Conservation (phyloP, 768 basidiomycete genomes). For the Mycena galericulata region DNA sequence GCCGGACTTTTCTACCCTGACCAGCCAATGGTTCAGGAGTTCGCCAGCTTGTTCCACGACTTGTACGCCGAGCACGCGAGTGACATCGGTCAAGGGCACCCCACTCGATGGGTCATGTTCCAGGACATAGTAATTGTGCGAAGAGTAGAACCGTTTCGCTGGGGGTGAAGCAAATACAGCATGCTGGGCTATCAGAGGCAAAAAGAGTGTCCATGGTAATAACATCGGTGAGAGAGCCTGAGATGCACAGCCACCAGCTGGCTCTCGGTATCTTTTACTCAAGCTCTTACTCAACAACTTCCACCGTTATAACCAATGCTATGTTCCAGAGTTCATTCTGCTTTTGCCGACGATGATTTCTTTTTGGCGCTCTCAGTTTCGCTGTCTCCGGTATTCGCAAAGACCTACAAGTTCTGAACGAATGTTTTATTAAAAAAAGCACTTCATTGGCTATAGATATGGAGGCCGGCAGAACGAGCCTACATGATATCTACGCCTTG, state of each 20-base stretch:
- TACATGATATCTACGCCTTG: too few species aligned
- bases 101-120: slow-evolving; percentile 66
- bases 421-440: too few species aligned
- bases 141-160: slow-evolving; percentile 65
- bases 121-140: slow-evolving; percentile 87
- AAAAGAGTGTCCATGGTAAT: slow-evolving; percentile 45
- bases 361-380: too few species aligned
- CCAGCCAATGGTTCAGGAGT: slow-evolving; percentile 80
- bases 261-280: too few species aligned
- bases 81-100: slow-evolving; percentile 71
- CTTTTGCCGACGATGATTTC: too few species aligned
- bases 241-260: slow-evolving; percentile 12
- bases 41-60: slow-evolving; percentile 85
- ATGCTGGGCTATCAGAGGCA: slow-evolving; percentile 46
- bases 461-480: too few species aligned
- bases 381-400: too few species aligned
- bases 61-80: slow-evolving; percentile 76
- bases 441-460: too few species aligned
- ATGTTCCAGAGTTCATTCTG: too few species aligned
- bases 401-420: too few species aligned
- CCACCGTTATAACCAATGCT: too few species aligned
- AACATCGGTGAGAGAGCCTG: slow-evolving; percentile 43
- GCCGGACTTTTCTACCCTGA: slow-evolving; percentile 64
- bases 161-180: slow-evolving; percentile 51
- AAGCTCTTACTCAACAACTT: too few species aligned